These are phyloP conservation scores for Nidularia pulvinata DNA, from an alignment of 768 basidiomycete species.

Conservation along the genomic window DNA sequence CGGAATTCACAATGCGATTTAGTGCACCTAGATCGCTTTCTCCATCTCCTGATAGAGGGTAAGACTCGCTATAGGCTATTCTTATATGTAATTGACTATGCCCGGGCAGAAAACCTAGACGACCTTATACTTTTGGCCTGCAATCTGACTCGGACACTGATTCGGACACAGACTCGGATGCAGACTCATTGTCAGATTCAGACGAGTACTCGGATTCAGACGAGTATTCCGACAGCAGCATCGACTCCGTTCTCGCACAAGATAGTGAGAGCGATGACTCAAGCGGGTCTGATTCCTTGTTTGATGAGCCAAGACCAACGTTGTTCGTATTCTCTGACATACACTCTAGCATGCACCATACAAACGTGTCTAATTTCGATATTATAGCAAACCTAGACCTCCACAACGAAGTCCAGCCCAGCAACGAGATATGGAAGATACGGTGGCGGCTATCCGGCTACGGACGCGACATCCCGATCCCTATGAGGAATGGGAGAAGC, in stretches of 20 bases:
- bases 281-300: neutral
- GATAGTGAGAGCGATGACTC: too few species aligned
- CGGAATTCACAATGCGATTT: slow-evolving; percentile 1
- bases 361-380: slow-evolving; percentile 1
- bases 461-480: slow-evolving; percentile 52
- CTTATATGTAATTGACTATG: neutral
- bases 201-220: slow-evolving; percentile 4
- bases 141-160: slow-evolving; percentile 43
- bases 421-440: slow-evolving; percentile 43
- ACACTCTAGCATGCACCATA: neutral
- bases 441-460: slow-evolving; percentile 49
- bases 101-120: slow-evolving; percentile 20
- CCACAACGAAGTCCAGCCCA: slow-evolving; percentile 32
- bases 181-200: slow-evolving; percentile 11
- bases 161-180: slow-evolving; percentile 26
- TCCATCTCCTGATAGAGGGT: slow-evolving; percentile 2
- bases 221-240: slow-evolving; percentile 7
- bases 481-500: slow-evolving; percentile 58
- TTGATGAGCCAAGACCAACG: slow-evolving; percentile 11
- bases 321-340: neutral
- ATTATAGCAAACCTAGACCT: slow-evolving; percentile 18
- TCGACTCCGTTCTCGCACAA: neutral
- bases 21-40: slow-evolving; percentile 1
- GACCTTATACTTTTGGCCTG: slow-evolving; percentile 53
- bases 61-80: neutral